Evolutionary conservation across 2,329 filamentous ascomycete species (phyloP), one percentile per base, ranked within the genome.

Genomic region (Lasiodiplodia citricola): DNA sequence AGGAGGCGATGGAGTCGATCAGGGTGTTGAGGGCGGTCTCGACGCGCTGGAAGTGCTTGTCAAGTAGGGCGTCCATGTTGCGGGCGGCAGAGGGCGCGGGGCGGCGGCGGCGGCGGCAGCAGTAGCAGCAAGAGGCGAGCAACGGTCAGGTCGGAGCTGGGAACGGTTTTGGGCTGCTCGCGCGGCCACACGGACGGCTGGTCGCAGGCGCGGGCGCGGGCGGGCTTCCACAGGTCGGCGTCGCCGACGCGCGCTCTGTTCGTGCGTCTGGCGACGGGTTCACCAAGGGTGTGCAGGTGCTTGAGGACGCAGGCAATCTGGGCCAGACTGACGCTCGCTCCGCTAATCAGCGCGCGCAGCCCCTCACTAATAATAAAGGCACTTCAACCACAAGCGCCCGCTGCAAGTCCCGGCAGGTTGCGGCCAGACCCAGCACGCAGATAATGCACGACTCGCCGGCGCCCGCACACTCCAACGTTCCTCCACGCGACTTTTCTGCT

Each of bases 1-100:
- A 95, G 72, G 93, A 92, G 6, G 92, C 86, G 71, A 96, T 91
- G 0, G 92, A 94, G 77, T 94, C 91, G 73, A 94, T 90, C 41
- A 96, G 84, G 35, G 83, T 88, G 14, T 87, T 86, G 23, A 96
- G 83, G 5, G 82, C 82, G 65, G 78, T 76, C 68, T 85, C 83
- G 54, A 85, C 76, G 70, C 83, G 80, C 72, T 82, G 77, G 70
- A 84, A 84, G 70, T 80, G 82, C 16, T 75, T 72, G 37, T 81
- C 78, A 38, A 85, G 78, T 37, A 80, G 70, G 60, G 76, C 74
- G 66, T 82, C 79, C 83, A 85, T 85, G 70, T 69, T 31, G n/a
- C 51, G n/a, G 44, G 14, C 14, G 51, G 21, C 21, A 54, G 21
- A 28, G 25, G 60, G 58, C 38, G 41, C 50, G 56, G 56, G 6